Evolutionary conservation across 2,329 filamentous ascomycete genomes (phyloP).

Genomic region (Fusarium nelsonii): DNA sequence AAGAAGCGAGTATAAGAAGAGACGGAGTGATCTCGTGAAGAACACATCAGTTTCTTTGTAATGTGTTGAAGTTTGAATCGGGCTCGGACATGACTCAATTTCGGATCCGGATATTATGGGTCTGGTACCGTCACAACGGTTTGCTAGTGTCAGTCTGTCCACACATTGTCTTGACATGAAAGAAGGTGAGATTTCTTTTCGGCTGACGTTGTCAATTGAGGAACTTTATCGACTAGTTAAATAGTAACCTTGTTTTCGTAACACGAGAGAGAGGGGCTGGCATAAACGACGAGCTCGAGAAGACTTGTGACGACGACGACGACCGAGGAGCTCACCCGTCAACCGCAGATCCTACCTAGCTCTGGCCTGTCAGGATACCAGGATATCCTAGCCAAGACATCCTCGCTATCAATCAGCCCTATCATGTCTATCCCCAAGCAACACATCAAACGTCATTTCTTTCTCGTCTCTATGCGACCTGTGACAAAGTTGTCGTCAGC

Average conservation of each 20-base stretch:
- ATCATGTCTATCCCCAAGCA: slow-evolving; percentile 7
- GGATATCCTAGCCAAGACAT: neutral
- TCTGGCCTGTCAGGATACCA: neutral
- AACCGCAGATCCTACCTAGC: neutral
- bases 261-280: neutral
- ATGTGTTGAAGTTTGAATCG: neutral
- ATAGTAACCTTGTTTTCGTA: too few species aligned
- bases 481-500: slow-evolving; percentile 32
- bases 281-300: neutral
- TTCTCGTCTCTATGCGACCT: neutral
- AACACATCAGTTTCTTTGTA: slow-evolving; percentile 17
- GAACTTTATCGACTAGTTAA: neutral
- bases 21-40: slow-evolving; percentile 30
- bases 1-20: slow-evolving; percentile 28
- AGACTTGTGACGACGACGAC: neutral
- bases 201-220: neutral
- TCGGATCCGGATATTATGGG: slow-evolving; percentile 12
- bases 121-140: slow-evolving; percentile 15
- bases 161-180: neutral
- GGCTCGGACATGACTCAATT: neutral
- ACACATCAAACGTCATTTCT: slow-evolving; percentile 19
- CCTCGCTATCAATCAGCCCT: slow-evolving; percentile 23
- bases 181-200: neutral
- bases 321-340: neutral
- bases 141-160: neutral